Evolutionary conservation across 768 basidiomycete species (phyloP), one percentile per base, ranked within the genome.

Genomic region (Phlegmacium glaucopus): DNA sequence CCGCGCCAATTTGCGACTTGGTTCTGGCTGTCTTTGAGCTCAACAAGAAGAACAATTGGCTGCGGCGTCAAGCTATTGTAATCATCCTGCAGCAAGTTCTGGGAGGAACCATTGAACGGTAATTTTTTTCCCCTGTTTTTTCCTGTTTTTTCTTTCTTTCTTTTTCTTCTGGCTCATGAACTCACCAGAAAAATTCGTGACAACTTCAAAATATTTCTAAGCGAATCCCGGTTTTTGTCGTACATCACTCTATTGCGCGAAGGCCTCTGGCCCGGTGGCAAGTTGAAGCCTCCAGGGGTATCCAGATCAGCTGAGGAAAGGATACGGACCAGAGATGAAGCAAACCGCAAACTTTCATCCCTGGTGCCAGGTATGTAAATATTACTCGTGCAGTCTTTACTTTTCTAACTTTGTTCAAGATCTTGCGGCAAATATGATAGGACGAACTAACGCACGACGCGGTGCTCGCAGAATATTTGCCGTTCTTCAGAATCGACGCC

Each of bases 91-190:
- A 98, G 62, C 95, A 98, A 61, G 84, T 98, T 4, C 75, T 99
- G 3, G 95, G 94, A 9, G 90, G 90, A 11, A 97, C 96, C 0
- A 93, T 98, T 56, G 96, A 99, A 66, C 75, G 93, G 95, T 95
- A 5, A 44, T n/a, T n/a, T n/a, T n/a, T n/a, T n/a, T n/a, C n/a
- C n/a, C n/a, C n/a, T 57, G 79, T 64, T 0, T 26, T 36, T 49
- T 42, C 26, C n/a, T 57, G 79, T 64, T 0, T 26, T 36, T 49
- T 42, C 26, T 27, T 25, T 38, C 44, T 9, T 22, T 22, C 9
- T 6, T 28, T 26, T 27, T 27, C n/a, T 12, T 44, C 8, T 11
- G 26, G 27, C 11, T 40, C 34, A 45, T 45, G 32, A 53, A 53
- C 7, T 46, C 5, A 12, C 4, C 57, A 97, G 94, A 52, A 94